Evolutionary conservation across 2,329 filamentous ascomycete genomes (phyloP), one percentile per base, ranked within the genome.

Genomic region (Verticillium nubilum): DNA sequence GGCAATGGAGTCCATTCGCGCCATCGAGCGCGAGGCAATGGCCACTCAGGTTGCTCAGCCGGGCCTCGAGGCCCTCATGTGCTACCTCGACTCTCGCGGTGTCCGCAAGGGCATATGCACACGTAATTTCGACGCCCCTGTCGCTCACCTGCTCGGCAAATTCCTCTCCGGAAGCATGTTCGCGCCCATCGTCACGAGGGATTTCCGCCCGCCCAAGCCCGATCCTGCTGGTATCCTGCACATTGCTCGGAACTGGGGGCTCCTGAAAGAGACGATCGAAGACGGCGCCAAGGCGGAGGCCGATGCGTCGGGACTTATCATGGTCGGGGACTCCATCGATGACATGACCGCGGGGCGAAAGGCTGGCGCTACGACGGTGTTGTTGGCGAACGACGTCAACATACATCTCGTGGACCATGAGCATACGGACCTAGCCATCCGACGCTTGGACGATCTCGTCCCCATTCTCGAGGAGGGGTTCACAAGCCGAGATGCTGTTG

Each of bases 81-180:
- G 84, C 59, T 96, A 95, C 72, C 85, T 98, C 19, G 87, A 95
- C 68, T 69, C 74, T 6, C 81, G 82, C 28, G 73, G 76, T 5
- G 72, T 97, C 31, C 85, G 79, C 66, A 95, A 96, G 73, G 94
- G 85, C 17, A 92, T 98, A 64, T 97, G 93, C 76, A 98, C 95
- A 2, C 84, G 95, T 69, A 98, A 99, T 77, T 98, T 97, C 69
- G 91, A 94, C 67, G 78, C 84, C 7, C 91, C 91, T 5, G 91
- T 95, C 1, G 76, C 81, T 54, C 88, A 93, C 72, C 81, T 96
- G 3, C 80, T 97, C 3, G 76, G 76, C 57, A 95, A 87, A 55
- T 95, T 95, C 72, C 80, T 97, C 9, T 78, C 83, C 1, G 80
- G 77, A 2, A 84, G 86, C 60, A 74, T 80, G 47, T 96, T 97